Conservation (phyloP, 306 rosid species). For the Fagus crenata region DNA sequence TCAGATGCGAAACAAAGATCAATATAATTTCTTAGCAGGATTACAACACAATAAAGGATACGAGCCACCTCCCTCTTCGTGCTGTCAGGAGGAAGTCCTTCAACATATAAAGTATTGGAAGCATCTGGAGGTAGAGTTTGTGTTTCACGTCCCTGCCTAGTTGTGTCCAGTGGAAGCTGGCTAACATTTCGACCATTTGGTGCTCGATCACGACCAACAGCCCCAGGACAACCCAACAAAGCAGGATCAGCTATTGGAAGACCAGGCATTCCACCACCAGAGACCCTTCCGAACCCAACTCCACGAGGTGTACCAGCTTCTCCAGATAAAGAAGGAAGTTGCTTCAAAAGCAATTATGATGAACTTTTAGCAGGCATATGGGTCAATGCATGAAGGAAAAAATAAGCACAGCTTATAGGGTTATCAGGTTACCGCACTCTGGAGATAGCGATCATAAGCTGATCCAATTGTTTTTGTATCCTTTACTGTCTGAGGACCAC, state of each 20-base stretch:
- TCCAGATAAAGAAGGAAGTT: slow-evolving; percentile 65
- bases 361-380: slow-evolving; percentile 33
- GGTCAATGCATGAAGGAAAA: slow-evolving; percentile 19
- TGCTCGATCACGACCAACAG: slow-evolving; percentile 59
- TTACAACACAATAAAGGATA: slow-evolving; percentile 55
- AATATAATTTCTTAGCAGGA: slow-evolving; percentile 17
- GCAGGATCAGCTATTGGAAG: slow-evolving; percentile 58
- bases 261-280: slow-evolving; percentile 49
- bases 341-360: slow-evolving; percentile 52
- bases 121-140: slow-evolving; percentile 86
- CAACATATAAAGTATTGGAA: slow-evolving; percentile 82
- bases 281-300: slow-evolving; percentile 59
- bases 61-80: slow-evolving; percentile 84
- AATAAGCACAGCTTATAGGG: slow-evolving; percentile 23
- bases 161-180: slow-evolving; percentile 56
- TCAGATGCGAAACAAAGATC: slow-evolving; percentile 12
- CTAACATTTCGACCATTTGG: slow-evolving; percentile 54
- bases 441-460: slow-evolving; percentile 93
- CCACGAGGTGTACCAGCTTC: slow-evolving; percentile 62
- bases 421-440: slow-evolving; percentile 60
- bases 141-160: slow-evolving; percentile 71
- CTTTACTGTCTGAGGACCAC: slow-evolving; percentile 48
- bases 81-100: slow-evolving; percentile 90
- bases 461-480: slow-evolving; percentile 71
- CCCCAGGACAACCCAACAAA: slow-evolving; percentile 50